Base-by-base conservation (phyloP, 2,329 filamentous ascomycete species). In the Pseudopyricularia javanii region DNA sequence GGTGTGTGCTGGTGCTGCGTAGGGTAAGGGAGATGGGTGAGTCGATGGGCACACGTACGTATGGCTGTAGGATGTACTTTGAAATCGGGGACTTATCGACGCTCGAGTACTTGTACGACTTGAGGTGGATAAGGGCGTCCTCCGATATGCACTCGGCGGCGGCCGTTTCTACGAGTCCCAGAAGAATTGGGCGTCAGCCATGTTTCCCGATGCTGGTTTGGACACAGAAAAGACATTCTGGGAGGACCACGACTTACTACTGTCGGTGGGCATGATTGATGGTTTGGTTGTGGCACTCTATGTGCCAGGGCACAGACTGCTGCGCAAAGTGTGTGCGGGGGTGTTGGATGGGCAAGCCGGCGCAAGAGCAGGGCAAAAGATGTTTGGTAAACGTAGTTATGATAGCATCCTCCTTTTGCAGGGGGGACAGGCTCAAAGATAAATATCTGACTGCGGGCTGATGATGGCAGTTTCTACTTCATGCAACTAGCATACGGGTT, bases 41-140 rank as follows among this genome's bases (percentile, higher is more conserved):
- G 56, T 47, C 53, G 43, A 30, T 34, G 53, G 47, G 47, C 47
- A 37, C 37, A 55, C 85, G 68, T 86, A 97, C 93, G 74, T 95
- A 98, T 65, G 95, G 91, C 60, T 85, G 87, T 50, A 98, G 79
- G 65, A 98, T 88, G 70, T 97, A 95, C 68, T 91, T 81, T 54
- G 93, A 97, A 55, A 96, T 82, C 57, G 87, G 85, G 50, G 91
- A 96, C 71, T 95, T 91, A 75, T 98, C 93, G 69, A 98, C 90
- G 63, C 86, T 88, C 61, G 90, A 95, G 71, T 98, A 98, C 67
- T 96, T 94, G 82, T 98, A 98, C 55, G 85, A 84, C 70, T 90
- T 93, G 62, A 98, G 83, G 67, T 96, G 91, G 56, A 86, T 76
- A 60, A 98, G 80, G 53, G 89, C 89, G 63, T 97, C 90, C 62